Conservation (phyloP, 2,329 filamentous ascomycete genomes). For the Pyricularia grisea region DNA sequence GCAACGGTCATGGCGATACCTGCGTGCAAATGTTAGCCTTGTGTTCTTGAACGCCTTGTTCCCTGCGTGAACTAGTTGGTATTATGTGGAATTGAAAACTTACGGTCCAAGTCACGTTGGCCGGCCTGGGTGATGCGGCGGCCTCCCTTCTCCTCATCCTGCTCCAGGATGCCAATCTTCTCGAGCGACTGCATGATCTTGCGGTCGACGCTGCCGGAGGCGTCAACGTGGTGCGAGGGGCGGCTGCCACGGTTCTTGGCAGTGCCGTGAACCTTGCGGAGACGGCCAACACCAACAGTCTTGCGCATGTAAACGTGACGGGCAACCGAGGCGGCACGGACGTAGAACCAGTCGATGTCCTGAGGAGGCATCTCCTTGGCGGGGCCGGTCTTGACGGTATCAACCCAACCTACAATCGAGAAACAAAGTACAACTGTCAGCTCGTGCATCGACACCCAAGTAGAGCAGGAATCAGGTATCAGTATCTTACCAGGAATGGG, state of each 20-base stretch:
- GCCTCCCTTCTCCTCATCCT: constrained; percentile 97
- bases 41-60: background rate
- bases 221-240: constrained; percentile 91
- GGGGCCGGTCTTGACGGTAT: constrained; percentile 97
- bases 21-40: constrained; percentile 13
- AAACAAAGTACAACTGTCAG: background rate
- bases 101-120: constrained; percentile 95
- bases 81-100: constrained; percentile 14
- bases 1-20: constrained; percentile 73
- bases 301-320: constrained; percentile 99
- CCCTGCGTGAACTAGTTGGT: background rate
- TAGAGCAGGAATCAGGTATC: constrained; percentile 14
- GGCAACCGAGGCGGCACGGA: constrained; percentile 87
- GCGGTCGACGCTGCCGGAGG: constrained; percentile 90
- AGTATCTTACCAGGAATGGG: constrained; percentile 69
- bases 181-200: constrained; percentile 95
- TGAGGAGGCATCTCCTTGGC: constrained; percentile 97
- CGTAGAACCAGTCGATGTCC: constrained; percentile 94
- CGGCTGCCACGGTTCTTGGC: constrained; percentile 94
- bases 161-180: constrained; percentile 98
- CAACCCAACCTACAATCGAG: constrained; percentile 74
- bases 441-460: background rate
- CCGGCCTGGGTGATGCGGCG: constrained; percentile 96
- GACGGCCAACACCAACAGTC: constrained; percentile 92
- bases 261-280: constrained; percentile 85